Percentiles rank a stretch among this genome's conserved stretches.
Evolutionary conservation across 2,329 filamentous ascomycete species (phyloP).

Genomic region (Trichoderma sp.): DNA sequence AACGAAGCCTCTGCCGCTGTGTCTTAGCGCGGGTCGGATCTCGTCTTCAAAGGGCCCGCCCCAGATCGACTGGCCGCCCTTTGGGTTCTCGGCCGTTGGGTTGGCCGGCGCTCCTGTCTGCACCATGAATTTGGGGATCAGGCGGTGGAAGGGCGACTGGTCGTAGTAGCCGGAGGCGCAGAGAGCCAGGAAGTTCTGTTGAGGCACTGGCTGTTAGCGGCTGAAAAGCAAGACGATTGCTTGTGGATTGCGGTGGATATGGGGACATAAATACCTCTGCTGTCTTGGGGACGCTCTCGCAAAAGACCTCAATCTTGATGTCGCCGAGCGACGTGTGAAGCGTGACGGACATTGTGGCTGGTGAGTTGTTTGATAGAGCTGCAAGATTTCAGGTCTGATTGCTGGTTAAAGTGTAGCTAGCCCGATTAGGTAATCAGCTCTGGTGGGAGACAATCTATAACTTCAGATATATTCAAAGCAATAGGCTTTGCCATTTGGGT

Average conservation of each 20-base stretch:
- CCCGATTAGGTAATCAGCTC: neutral
- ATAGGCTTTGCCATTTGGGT: neutral
- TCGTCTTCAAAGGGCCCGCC: constrained; percentile 76
- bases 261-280: constrained; percentile 65
- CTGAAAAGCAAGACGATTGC: neutral
- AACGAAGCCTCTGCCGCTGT: constrained; percentile 68
- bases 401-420: neutral
- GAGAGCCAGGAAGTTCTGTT: constrained; percentile 81
- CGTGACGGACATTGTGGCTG: constrained; percentile 60
- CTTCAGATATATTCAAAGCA: neutral
- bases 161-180: constrained; percentile 80
- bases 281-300: constrained; percentile 90
- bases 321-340: constrained; percentile 88
- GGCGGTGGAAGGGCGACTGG: constrained; percentile 73
- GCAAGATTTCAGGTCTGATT: neutral
- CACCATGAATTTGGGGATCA: constrained; percentile 79
- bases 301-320: constrained; percentile 95
- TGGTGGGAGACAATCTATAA: neutral
- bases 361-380: neutral
- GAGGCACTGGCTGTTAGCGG: neutral
- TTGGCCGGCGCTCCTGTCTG: constrained; percentile 69
- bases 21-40: constrained; percentile 68
- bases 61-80: constrained; percentile 74
- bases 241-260: neutral
- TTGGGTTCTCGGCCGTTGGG: constrained; percentile 60